Conservation (phyloP, 1,139 yeast genomes). For the Scheffersomyces stambukii region DNA sequence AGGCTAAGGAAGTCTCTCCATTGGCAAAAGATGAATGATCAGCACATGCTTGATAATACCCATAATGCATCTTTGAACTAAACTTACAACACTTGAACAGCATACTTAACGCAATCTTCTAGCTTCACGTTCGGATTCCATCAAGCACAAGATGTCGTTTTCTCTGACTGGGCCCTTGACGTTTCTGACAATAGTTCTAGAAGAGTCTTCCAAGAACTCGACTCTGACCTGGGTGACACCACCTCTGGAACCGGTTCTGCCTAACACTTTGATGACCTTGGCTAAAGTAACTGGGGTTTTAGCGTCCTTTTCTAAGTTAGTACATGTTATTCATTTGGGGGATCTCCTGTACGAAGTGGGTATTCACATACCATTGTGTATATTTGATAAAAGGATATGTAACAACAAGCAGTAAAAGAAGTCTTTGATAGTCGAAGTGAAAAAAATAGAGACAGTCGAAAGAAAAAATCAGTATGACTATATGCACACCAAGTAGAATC, state of each 20-base stretch:
- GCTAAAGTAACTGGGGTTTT: slow-evolving; percentile 98
- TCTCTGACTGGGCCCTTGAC: slow-evolving; percentile 99
- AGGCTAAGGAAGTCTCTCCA: no score
- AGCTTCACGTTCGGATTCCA: slow-evolving; percentile 99
- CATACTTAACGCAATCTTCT: slow-evolving; percentile 53
- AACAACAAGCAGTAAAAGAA: no score
- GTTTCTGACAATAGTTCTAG: slow-evolving; percentile 99
- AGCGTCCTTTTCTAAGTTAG: slow-evolving; percentile 50
- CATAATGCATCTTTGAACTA: no score
- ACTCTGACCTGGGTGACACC: slow-evolving; percentile 99
- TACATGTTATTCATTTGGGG: not conserved
- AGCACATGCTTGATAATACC: no score
- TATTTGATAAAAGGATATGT: no score
- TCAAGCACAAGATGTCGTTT: slow-evolving; percentile 96
- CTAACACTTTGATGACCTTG: slow-evolving; percentile 98
- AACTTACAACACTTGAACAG: not conserved
- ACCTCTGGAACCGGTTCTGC: slow-evolving; percentile 99
- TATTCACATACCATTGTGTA: not conserved
- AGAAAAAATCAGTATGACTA: no score
- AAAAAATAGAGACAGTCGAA: no score
- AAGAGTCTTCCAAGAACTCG: slow-evolving; percentile 96
- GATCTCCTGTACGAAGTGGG: not conserved
- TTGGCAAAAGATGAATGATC: no score
- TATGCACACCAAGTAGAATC: no score
- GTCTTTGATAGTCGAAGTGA: no score